phyloP scores from a whole-genome alignment of 2,329 filamentous ascomycete genomes.

The Epichloe coenophiala region DNA sequence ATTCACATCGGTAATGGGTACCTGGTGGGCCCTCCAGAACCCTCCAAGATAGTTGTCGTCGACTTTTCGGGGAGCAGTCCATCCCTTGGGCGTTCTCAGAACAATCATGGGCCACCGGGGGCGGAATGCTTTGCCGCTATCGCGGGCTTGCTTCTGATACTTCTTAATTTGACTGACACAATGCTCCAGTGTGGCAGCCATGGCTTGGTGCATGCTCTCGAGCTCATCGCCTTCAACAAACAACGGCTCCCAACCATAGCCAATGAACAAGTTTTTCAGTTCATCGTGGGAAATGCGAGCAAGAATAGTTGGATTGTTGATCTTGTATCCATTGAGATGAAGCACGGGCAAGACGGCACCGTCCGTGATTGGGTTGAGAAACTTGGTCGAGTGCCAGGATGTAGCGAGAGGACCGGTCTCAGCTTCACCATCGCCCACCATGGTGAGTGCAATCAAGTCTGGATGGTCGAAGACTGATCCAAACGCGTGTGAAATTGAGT shows the following conservation, averaged over 20 bases:
- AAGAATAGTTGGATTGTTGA: slow-evolving; percentile 65
- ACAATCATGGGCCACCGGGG: slow-evolving; percentile 74
- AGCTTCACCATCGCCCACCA: slow-evolving; percentile 72
- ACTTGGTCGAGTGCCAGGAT: slow-evolving; percentile 73
- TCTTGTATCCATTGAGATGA: slow-evolving; percentile 75
- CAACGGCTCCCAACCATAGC: slow-evolving; percentile 69
- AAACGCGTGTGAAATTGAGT: slow-evolving; percentile 67
- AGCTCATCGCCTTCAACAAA: slow-evolving; percentile 67
- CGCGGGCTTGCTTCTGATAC: slow-evolving; percentile 58
- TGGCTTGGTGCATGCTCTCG: slow-evolving; percentile 67
- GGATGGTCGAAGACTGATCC: slow-evolving; percentile 66
- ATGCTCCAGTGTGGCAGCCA: slow-evolving; percentile 63
- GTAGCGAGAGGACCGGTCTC: slow-evolving; percentile 70
- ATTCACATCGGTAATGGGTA: slow-evolving; percentile 58
- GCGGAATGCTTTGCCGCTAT: slow-evolving; percentile 54
- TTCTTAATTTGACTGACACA: slow-evolving; percentile 56
- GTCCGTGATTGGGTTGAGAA: slow-evolving; percentile 65
- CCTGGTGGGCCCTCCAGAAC: slow-evolving; percentile 70
- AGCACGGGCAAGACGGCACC: slow-evolving; percentile 66
- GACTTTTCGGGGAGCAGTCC: slow-evolving; percentile 61
- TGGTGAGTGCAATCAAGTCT: slow-evolving; percentile 58
- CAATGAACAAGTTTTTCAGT: slow-evolving; percentile 52
- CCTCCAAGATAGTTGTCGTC: slow-evolving; percentile 58
- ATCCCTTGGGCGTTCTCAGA: slow-evolving; percentile 65
- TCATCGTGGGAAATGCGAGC: slow-evolving; percentile 64